A percentile compares a stretch with the other conserved stretches of the same genome.
Evolutionary conservation across 306 rosid genomes (phyloP).

Genomic region (Vigna radiata): DNA sequence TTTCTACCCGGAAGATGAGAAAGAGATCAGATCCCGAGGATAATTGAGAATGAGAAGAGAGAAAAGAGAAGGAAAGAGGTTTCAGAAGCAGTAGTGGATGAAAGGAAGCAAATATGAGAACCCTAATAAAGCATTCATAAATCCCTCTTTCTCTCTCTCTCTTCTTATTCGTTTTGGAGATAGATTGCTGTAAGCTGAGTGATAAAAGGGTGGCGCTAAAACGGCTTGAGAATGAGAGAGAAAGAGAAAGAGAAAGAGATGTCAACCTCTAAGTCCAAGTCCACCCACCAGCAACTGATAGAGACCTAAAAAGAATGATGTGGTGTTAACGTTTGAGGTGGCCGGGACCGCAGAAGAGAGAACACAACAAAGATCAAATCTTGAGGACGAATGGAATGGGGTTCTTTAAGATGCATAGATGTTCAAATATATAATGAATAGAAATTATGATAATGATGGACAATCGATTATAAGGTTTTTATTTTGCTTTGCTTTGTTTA

Average conservation of each 20-base stretch:
- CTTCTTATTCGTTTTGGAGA: constrained; percentile 35
- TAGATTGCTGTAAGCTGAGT: constrained; percentile 76
- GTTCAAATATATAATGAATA: constrained; percentile 3
- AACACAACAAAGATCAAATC: constrained; percentile 6
- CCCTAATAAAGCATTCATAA: constrained; percentile 47
- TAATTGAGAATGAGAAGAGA: background rate
- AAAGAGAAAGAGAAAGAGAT: constrained; percentile 42
- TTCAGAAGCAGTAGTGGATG: constrained; percentile 12
- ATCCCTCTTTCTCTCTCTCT: constrained; percentile 5
- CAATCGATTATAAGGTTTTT: constrained; percentile 6
- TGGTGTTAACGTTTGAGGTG: constrained; percentile 18
- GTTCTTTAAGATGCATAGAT: background rate
- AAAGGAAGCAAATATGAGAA: constrained; percentile 48
- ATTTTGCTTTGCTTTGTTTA: constrained; percentile 24
- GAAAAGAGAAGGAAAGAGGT: constrained; percentile 17
- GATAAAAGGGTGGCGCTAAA: constrained; percentile 72
- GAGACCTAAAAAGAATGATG: constrained; percentile 49
- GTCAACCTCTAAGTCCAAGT: constrained; percentile 53
- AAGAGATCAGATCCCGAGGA: constrained; percentile 17
- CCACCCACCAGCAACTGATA: constrained; percentile 84
- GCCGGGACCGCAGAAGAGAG: constrained; percentile 1
- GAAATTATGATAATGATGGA: constrained; percentile 1
- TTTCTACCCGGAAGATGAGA: constrained; percentile 1
- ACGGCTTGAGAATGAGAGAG: constrained; percentile 56
- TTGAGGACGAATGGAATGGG: background rate